Evolutionary conservation across 2,329 filamentous ascomycete genomes (phyloP).

Genomic region (Microsporum ferrugineum): DNA sequence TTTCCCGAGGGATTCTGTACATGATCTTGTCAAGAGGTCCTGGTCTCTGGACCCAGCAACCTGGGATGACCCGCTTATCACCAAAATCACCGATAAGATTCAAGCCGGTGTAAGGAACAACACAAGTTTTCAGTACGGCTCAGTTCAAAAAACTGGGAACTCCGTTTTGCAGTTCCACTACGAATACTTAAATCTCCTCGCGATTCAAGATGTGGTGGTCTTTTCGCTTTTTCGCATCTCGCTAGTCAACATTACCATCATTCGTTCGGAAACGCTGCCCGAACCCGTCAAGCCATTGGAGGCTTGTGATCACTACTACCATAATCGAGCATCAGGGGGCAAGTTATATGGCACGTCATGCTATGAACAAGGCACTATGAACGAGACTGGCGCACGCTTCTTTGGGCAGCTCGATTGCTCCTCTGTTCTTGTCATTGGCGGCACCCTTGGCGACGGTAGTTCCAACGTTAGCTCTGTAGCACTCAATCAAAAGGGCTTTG

Average conservation of each 20-base stretch:
- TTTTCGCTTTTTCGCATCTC: constrained; percentile 10
- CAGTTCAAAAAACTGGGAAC: constrained; percentile 2
- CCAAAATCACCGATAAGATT: constrained; percentile 9
- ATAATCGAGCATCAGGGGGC: constrained; percentile 10
- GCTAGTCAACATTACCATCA: constrained; percentile 9
- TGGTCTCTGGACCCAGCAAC: constrained; percentile 7
- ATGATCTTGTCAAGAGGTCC: constrained; percentile 10
- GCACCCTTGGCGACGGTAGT: constrained; percentile 8
- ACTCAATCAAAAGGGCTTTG: constrained; percentile 9
- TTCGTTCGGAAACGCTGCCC: constrained; percentile 11
- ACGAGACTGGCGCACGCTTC: constrained; percentile 9
- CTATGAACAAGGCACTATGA: not conserved
- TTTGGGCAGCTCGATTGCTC: constrained; percentile 11
- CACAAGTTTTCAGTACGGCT: constrained; percentile 8
- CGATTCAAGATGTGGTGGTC: not conserved
- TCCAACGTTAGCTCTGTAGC: constrained; percentile 9
- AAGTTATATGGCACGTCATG: constrained; percentile 9
- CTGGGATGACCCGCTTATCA: constrained; percentile 8
- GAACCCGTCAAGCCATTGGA: constrained; percentile 10
- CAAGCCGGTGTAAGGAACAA: constrained; percentile 4
- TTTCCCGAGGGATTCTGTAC: constrained; percentile 7
- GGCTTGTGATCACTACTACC: constrained; percentile 7
- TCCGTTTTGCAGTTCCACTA: constrained; percentile 10
- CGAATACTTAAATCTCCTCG: constrained; percentile 8
- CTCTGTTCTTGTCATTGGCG: constrained; percentile 9